Evolutionary conservation across 495 filamentous ascomycete species (phyloP).

Genomic region (Lophiotrema nucula): DNA sequence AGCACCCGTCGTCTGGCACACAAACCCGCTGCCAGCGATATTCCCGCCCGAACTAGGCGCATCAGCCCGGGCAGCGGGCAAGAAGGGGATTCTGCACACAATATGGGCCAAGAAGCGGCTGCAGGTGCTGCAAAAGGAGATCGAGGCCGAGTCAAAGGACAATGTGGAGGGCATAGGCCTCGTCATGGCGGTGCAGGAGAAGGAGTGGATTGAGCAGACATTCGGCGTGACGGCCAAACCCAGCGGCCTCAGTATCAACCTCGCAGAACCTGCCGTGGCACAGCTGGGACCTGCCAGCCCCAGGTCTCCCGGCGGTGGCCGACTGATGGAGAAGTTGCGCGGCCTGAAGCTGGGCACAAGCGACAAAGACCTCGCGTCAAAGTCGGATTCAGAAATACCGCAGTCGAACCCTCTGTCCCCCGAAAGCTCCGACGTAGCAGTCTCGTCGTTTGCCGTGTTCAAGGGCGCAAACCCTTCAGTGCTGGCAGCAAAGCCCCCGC

Average conservation of each 20-base stretch:
- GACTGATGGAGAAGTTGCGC: conserved; percentile 71
- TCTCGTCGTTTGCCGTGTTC: conserved; percentile 63
- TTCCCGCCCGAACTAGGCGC: conserved; percentile 70
- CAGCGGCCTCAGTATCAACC: conserved; percentile 29
- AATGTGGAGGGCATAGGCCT: conserved; percentile 77
- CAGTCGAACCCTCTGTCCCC: conserved; percentile 55
- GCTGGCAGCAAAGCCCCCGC: conserved; percentile 38
- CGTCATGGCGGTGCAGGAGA: conserved; percentile 77
- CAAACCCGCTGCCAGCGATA: conserved; percentile 77
- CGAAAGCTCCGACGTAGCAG: conserved; percentile 61
- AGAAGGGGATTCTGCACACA: conserved; percentile 77
- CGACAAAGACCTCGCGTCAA: conserved; percentile 51
- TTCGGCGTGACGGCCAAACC: conserved; percentile 59
- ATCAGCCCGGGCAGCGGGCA: conserved; percentile 63
- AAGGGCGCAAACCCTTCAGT: conserved; percentile 40
- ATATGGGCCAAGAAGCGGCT: conserved; percentile 79
- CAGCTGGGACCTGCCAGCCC: conserved; percentile 46
- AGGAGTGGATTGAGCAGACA: conserved; percentile 75
- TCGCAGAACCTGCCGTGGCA: conserved; percentile 32
- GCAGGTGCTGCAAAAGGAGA: conserved; percentile 50
- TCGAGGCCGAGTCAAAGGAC: conserved; percentile 46
- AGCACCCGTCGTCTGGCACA: conserved; percentile 41
- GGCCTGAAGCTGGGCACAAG: conserved; percentile 74
- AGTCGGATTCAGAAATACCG: conserved; percentile 17
- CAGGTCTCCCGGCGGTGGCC: conserved; percentile 58